These are phyloP conservation scores for Aspergillus intermedius DNA, from an alignment of 2,329 filamentous ascomycete species.

Conservation along the genomic window DNA sequence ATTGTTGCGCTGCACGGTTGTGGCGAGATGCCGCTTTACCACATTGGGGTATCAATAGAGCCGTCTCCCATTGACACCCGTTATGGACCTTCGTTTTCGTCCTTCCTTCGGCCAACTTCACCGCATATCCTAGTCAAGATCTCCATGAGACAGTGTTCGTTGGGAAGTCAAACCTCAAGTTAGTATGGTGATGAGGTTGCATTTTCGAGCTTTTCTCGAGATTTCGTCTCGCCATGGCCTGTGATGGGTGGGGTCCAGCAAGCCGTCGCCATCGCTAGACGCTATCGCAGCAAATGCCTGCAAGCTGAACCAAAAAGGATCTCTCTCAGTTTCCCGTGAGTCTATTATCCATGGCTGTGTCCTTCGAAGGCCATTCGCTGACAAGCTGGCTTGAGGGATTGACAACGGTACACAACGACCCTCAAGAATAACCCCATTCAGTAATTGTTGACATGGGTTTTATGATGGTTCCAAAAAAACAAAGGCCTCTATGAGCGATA, in stretches of 20 bases:
- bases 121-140: no score
- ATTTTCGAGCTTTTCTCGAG: no score
- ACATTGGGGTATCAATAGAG: constrained; percentile 21
- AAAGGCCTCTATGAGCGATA: not conserved
- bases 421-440: not conserved
- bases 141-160: no score
- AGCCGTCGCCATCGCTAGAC: no score
- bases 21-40: constrained; percentile 4
- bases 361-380: not conserved
- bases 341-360: no score
- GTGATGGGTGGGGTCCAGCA: no score
- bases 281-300: no score
- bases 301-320: no score
- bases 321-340: no score
- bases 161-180: no score
- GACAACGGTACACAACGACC: not conserved
- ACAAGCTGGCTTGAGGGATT: not conserved
- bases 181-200: no score
- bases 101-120: not conserved
- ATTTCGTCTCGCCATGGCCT: no score
- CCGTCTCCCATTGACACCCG: not conserved
- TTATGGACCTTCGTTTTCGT: not conserved
- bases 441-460: not conserved
- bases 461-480: not conserved
- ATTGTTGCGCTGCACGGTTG: constrained; percentile 2